Percentiles rank a stretch among this genome's conserved stretches.
Evolutionary conservation across 179 eudicot species (phyloP).

Genomic region (Beta macrorhiza): DNA sequence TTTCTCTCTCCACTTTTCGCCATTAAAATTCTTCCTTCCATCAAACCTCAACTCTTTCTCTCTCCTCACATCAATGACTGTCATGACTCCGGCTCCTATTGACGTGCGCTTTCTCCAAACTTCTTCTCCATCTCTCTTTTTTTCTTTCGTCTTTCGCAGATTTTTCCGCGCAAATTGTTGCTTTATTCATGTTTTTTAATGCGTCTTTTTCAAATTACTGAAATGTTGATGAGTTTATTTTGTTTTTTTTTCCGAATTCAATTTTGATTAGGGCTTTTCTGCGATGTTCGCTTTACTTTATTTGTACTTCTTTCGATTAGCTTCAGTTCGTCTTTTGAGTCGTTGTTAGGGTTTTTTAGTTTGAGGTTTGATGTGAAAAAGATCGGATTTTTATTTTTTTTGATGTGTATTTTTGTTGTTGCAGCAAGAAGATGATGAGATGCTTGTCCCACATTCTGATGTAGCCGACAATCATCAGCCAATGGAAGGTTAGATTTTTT

Average conservation of each 20-base stretch:
- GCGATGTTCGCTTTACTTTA: not conserved
- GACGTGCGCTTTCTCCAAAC: constrained; percentile 36
- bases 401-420: not conserved
- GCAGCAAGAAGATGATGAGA: constrained; percentile 84
- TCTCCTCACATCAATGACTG: constrained; percentile 43
- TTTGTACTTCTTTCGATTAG: constrained; percentile 23
- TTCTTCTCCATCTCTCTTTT: not conserved
- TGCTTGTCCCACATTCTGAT: constrained; percentile 88
- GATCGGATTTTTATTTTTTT: constrained; percentile 31
- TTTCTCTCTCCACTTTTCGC: not conserved
- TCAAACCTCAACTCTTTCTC: not conserved
- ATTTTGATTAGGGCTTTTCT: constrained; percentile 24
- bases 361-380: constrained; percentile 15
- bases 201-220: not conserved
- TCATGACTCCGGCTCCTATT: constrained; percentile 61
- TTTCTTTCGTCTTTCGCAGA: not conserved
- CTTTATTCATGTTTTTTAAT: not conserved
- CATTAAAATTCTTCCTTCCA: not conserved
- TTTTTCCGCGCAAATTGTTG: not conserved
- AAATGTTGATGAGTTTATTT: not conserved
- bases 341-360: constrained; percentile 7
- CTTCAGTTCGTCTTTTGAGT: constrained; percentile 17
- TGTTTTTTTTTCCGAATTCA: not conserved
- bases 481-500: constrained; percentile 47
- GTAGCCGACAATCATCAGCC: constrained; percentile 52